Base-by-base conservation (phyloP, 1,284 basidiomycete genomes). In the Moesziomyces aphidis region DNA sequence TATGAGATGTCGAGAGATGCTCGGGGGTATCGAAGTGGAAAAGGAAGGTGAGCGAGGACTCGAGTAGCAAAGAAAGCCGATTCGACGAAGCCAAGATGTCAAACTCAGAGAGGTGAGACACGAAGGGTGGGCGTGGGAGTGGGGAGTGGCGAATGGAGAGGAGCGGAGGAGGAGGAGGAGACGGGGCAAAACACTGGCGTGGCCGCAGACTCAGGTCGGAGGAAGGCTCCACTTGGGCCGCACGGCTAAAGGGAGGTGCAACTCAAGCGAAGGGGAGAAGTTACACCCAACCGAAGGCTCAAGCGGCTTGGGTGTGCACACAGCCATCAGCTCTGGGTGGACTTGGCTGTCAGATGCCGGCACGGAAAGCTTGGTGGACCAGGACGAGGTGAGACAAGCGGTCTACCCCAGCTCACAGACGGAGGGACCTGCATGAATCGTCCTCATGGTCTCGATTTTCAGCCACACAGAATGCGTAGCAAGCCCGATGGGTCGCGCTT, bases 41-140 rank as follows among this genome's bases (percentile, higher is more conserved):
- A 48, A 55, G 61, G 60, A 69, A 62, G 57, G 61, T 53, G 50
- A 24, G 24, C 24, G 0, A 11, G 36, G 10, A 4, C 39, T 10
- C 21, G 51, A 26, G 39, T n/a, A 39, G n/a, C 28, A 48, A 3
- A 31, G 21, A 4, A n/a, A 50, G 31, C 31, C 10, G 31, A 34
- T 34, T 34, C 10, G 55, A 45, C 45, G 31, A 22, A 21, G 17
- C 21, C 15, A 45, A 24, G 50, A 15, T n/a, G 43, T 50, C n/a
- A 52, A 45, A 50, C 5, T 17, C 21, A 52, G 26, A 48, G 52
- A 39, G 52, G 42, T n/a, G 55, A 48, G 55, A 56, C 42, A 39
- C 42, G 21, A 24, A 48, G 39, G 39, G 19, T 6, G 19, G 19
- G 39, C 39, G 39, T 42, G 39, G 39, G 39, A 42, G 39, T 28